A percentile compares a stretch with the other conserved stretches of the same genome.
phyloP scores from a whole-genome alignment of 2,329 filamentous ascomycete genomes.

The Dothiorella sarmentorum region DNA sequence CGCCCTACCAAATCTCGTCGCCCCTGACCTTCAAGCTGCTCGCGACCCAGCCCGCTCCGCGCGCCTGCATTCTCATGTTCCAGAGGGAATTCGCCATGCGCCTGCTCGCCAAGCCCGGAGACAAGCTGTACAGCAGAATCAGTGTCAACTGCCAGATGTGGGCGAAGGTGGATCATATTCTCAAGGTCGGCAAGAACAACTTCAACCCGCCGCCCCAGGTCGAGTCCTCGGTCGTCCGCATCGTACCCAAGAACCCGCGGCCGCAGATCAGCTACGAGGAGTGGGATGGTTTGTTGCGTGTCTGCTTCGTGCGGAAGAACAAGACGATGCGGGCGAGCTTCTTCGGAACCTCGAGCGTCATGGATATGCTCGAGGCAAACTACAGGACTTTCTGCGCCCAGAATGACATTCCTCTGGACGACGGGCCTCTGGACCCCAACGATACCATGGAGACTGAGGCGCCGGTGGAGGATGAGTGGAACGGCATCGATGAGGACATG shows the following conservation, averaged over 20 bases:
- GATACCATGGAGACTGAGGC: conserved; percentile 51
- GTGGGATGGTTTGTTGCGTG: conserved; percentile 84
- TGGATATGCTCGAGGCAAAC: conserved; percentile 80
- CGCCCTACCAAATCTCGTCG: conserved; percentile 76
- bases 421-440: conserved; percentile 41
- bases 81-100: conserved; percentile 92
- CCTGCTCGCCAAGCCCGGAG: conserved; percentile 81
- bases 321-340: conserved; percentile 81
- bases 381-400: conserved; percentile 88
- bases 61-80: conserved; percentile 89
- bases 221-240: conserved; percentile 83
- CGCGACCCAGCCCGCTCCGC: conserved; percentile 73
- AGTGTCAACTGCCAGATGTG: conserved; percentile 94
- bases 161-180: conserved; percentile 67
- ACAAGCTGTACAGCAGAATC: conserved; percentile 85
- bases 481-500: conserved; percentile 52
- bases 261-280: conserved; percentile 91
- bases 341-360: conserved; percentile 73
- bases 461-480: conserved; percentile 46
- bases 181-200: conserved; percentile 95
- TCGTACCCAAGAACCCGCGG: conserved; percentile 80
- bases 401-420: conserved; percentile 75
- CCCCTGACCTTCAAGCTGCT: conserved; percentile 90
- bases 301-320: conserved; percentile 85
- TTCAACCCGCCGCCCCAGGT: conserved; percentile 94